Evolutionary conservation across 306 rosid genomes (phyloP), one percentile per base, ranked within the genome.

Genomic region (Cyclanthera cordifolia): DNA sequence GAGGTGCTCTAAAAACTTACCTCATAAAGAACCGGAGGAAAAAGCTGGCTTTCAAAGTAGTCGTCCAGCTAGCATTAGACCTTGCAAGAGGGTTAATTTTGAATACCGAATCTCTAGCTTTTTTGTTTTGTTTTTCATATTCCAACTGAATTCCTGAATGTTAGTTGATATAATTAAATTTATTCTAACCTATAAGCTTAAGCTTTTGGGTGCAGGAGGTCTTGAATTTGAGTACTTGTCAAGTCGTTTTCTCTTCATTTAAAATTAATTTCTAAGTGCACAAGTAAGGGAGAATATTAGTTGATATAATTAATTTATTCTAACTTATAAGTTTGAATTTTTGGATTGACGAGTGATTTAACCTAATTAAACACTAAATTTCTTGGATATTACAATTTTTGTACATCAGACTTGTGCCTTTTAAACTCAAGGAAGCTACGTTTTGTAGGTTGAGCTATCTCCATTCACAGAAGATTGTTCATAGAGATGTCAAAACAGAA

Each of bases 401-500:
- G 25, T 43, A 12, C 53, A 21, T 39, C 70, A 19, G 61, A 67
- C 56, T 72, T 70, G 60, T 69, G 58, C 45, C 45, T 74, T 82
- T 72, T 53, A 81, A 54, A 32, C 51, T 47, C 49, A 64, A 48
- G 45, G 61, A 48, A 75, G 63, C 16, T 71, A 19, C 32, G 37
- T 27, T 59, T 76, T 84, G 82, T 72, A 93, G 98, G 82, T 73
- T 93, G 89, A 86, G 96, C 79, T 89, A 93, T 87, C 98, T 93
- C 59, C 98, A 93, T 72, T 86, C 79, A 0, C 52, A 86, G 74
- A 93, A 93, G 84, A 93, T 93, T 55, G 98, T 93, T 68, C 98
- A 93, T 77, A 82, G 98, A 83, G 98, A 93, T 75, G 98, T 93
- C 78, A 93, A 93, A 82, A 93, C 98, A 46, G 98, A 93, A 80